A percentile compares a stretch with the other conserved stretches of the same genome.
Conservation (phyloP, 2,329 filamentous ascomycete species). For the Lasiodiplodia theobromae region DNA sequence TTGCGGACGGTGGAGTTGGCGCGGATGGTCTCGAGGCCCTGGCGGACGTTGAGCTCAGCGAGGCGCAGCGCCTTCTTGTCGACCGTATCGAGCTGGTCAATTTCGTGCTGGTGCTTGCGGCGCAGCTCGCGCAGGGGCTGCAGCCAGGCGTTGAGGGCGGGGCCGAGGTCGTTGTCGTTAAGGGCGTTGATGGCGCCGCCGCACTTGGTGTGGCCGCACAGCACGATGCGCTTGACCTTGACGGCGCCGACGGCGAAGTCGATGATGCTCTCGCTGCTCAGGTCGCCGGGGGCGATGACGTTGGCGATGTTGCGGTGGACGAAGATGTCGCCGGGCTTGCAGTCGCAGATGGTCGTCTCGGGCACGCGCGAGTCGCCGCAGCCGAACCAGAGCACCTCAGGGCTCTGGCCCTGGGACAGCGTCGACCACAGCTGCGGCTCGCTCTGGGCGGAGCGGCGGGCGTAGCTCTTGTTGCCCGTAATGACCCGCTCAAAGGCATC, state of each 20-base stretch:
- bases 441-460: conserved; percentile 67
- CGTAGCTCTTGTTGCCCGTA: conserved; percentile 75
- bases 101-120: conserved; percentile 59
- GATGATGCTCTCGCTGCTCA: conserved; percentile 77
- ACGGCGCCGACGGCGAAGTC: conserved; percentile 79
- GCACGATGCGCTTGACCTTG: conserved; percentile 68
- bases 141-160: conserved; percentile 67
- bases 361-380: conserved; percentile 87
- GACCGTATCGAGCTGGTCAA: conserved; percentile 54
- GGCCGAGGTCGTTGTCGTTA: conserved; percentile 63
- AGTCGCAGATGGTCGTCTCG: conserved; percentile 79
- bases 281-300: conserved; percentile 75
- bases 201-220: conserved; percentile 68
- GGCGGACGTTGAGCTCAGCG: conserved; percentile 76
- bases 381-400: conserved; percentile 79
- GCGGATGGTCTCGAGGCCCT: conserved; percentile 71
- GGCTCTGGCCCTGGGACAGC: conserved; percentile 71
- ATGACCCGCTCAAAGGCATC: conserved; percentile 69
- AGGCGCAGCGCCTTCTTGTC: conserved; percentile 66
- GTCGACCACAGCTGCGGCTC: conserved; percentile 76
- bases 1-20: conserved; percentile 73
- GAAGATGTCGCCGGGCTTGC: conserved; percentile 84
- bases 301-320: conserved; percentile 93
- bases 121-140: conserved; percentile 62
- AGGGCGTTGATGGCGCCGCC: conserved; percentile 65